Conservation (phyloP, 148 eudicot genomes). For the Vaccinium myrtillus region DNA sequence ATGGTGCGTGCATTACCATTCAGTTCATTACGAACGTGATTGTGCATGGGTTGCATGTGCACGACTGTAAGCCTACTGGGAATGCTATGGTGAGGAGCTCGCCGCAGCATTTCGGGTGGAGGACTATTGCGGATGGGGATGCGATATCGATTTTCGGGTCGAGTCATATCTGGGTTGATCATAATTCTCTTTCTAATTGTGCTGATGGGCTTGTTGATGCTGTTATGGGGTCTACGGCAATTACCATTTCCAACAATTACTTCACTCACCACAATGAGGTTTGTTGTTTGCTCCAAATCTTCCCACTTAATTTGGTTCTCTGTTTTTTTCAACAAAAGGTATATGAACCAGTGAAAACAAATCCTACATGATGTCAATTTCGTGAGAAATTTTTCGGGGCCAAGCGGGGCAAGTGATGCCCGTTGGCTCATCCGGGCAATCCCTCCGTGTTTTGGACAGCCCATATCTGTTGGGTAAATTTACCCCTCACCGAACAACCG, state of each 20-base stretch:
- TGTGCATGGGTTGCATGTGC: slow-evolving; percentile 79
- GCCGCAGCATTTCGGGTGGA: slow-evolving; percentile 74
- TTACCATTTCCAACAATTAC: slow-evolving; percentile 85
- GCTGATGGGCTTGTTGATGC: slow-evolving; percentile 94
- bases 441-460: too few species aligned
- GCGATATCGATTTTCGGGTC: slow-evolving; percentile 78
- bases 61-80: slow-evolving; percentile 83
- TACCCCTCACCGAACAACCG: too few species aligned
- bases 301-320: too few species aligned
- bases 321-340: not conserved
- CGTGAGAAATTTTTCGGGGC: not conserved
- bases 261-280: slow-evolving; percentile 94
- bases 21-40: slow-evolving; percentile 79
- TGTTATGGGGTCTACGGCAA: slow-evolving; percentile 88
- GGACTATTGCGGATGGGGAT: slow-evolving; percentile 94
- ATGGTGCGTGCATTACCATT: slow-evolving; percentile 76
- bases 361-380: not conserved
- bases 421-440: too few species aligned
- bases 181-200: slow-evolving; percentile 75
- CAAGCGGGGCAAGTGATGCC: too few species aligned
- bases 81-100: slow-evolving; percentile 93
- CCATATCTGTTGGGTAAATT: too few species aligned
- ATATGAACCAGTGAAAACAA: not conserved
- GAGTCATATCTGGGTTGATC: slow-evolving; percentile 88
- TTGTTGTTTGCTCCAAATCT: not conserved